These are phyloP conservation scores for Garcia nutans DNA, from an alignment of 345 rosid species.

Conservation along the genomic window DNA sequence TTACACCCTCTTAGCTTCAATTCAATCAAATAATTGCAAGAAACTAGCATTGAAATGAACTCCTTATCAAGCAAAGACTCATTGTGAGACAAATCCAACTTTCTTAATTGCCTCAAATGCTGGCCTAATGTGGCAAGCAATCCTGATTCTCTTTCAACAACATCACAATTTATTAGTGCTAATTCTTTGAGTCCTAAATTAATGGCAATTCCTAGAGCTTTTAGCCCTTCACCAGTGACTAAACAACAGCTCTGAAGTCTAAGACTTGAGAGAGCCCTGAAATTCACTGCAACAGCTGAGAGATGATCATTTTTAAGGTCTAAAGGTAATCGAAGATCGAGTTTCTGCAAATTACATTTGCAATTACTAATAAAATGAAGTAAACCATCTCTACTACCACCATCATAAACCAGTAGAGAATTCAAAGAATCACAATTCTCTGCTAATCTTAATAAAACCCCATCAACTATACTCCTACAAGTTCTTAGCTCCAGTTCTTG, in stretches of 20 bases:
- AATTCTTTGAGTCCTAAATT: slow-evolving; percentile 57
- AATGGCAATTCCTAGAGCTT: slow-evolving; percentile 49
- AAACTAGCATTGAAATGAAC: slow-evolving; percentile 65
- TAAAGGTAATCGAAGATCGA: slow-evolving; percentile 78
- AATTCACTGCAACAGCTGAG: slow-evolving; percentile 50
- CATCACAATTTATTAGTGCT: slow-evolving; percentile 65
- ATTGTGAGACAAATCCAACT: slow-evolving; percentile 58
- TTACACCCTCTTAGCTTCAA: slow-evolving; percentile 68
- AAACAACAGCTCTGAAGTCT: slow-evolving; percentile 77
- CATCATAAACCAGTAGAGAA: slow-evolving; percentile 75
- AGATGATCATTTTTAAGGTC: slow-evolving; percentile 77
- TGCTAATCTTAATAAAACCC: slow-evolving; percentile 53
- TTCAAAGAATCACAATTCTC: slow-evolving; percentile 52
- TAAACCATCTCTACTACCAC: slow-evolving; percentile 70
- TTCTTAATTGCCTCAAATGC: slow-evolving; percentile 53
- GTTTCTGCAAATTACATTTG: slow-evolving; percentile 46
- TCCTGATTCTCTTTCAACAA: slow-evolving; percentile 67
- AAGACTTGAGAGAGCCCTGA: slow-evolving; percentile 43
- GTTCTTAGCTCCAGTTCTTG: slow-evolving; percentile 67
- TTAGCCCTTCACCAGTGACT: slow-evolving; percentile 74
- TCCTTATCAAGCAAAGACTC: slow-evolving; percentile 71
- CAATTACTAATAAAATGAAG: slow-evolving; percentile 59
- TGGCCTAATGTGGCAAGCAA: slow-evolving; percentile 81
- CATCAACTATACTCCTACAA: slow-evolving; percentile 63
- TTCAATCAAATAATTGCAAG: slow-evolving; percentile 52